Evolutionary conservation across 352 stramenopile species (phyloP).

Genomic region (Phytophthora sp.): DNA sequence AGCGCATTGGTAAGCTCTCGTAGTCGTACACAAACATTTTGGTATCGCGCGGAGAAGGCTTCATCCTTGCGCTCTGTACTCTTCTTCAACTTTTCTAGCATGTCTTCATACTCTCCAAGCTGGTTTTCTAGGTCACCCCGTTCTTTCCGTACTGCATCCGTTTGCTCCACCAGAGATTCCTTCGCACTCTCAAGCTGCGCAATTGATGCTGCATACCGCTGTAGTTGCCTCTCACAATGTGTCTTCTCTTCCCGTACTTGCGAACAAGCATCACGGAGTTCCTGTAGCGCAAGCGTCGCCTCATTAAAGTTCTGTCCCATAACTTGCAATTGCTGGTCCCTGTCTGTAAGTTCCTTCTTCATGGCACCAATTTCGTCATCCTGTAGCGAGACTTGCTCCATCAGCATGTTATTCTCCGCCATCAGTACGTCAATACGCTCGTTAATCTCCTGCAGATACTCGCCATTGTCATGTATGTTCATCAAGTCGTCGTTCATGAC

Average conservation of each 20-base stretch:
- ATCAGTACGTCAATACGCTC: conserved; percentile 84
- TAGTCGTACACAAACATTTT: conserved; percentile 71
- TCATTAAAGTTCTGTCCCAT: conserved; percentile 85
- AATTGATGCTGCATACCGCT: conserved; percentile 68
- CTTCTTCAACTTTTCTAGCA: conserved; percentile 68
- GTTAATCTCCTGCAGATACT: conserved; percentile 78
- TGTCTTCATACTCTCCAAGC: conserved; percentile 61
- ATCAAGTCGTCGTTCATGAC: conserved; percentile 40
- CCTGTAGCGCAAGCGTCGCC: conserved; percentile 66
- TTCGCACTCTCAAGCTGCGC: conserved; percentile 71
- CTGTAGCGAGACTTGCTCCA: conserved; percentile 83
- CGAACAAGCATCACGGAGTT: conserved; percentile 64
- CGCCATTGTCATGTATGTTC: conserved; percentile 45
- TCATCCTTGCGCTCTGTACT: conserved; percentile 68
- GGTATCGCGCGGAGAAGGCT: conserved; percentile 62
- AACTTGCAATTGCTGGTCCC: conserved; percentile 69
- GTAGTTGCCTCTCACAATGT: conserved; percentile 70
- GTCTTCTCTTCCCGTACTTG: conserved; percentile 64
- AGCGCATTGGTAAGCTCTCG: conserved; percentile 65
- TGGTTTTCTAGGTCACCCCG: conserved; percentile 49
- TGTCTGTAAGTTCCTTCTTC: conserved; percentile 68
- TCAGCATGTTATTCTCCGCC: conserved; percentile 84
- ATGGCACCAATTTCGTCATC: conserved; percentile 69
- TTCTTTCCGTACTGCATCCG: conserved; percentile 41
- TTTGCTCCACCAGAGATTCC: conserved; percentile 44